Percentiles rank a stretch among this genome's conserved stretches.
These are phyloP conservation scores for Silene noctiflora DNA, from an alignment of 179 eudicot species.

Conservation along the genomic window DNA sequence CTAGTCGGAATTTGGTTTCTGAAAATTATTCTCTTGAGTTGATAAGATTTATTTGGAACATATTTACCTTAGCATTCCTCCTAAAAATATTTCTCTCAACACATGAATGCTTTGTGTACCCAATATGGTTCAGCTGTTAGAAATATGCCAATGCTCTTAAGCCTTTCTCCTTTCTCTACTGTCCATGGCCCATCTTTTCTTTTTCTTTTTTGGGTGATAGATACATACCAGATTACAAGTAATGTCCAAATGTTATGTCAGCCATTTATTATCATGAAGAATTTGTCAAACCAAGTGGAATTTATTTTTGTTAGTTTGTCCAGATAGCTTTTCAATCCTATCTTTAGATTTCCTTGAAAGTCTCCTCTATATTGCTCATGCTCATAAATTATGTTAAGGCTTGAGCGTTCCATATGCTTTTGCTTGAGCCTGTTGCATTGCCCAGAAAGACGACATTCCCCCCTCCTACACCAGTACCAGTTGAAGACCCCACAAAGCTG, in stretches of 20 bases:
- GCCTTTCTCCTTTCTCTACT: conserved; percentile 10
- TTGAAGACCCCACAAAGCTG: conserved; percentile 61
- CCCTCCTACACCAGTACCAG: conserved; percentile 79
- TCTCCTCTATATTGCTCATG: conserved; percentile 11
- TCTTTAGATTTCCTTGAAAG: neutral
- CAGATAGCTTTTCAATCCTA: neutral
- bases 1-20: conserved; percentile 7
- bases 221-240: neutral
- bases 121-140: neutral
- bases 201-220: conserved; percentile 1
- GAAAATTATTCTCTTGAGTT: conserved; percentile 9
- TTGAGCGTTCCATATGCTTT: conserved; percentile 22
- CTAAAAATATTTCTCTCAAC: neutral
- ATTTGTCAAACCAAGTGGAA: neutral
- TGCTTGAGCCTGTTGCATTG: conserved; percentile 25
- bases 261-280: neutral
- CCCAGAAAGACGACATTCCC: conserved; percentile 43
- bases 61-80: neutral
- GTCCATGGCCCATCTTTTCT: conserved; percentile 10
- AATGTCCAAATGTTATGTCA: conserved; percentile 2
- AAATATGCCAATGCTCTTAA: neutral
- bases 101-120: neutral
- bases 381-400: conserved; percentile 5
- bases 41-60: neutral
- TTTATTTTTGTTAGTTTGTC: neutral